Base-by-base conservation (phyloP, 2,329 filamentous ascomycete genomes). In the Thermomyces lanuginosus region DNA sequence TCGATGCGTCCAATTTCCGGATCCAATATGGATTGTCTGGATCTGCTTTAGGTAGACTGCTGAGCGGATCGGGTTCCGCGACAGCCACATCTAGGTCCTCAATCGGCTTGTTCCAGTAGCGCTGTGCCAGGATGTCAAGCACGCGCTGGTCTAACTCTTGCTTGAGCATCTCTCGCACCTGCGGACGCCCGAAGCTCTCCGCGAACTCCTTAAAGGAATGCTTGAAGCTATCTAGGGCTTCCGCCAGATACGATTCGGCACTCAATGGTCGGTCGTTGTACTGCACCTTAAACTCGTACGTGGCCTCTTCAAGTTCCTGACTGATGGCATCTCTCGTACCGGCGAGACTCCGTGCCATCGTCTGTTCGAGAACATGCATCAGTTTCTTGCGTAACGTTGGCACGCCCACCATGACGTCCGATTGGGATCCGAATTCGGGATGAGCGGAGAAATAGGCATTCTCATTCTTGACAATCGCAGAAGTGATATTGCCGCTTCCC, bases 271-370 rank as follows among this genome's bases (percentile, higher is more conserved):
- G 74, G 49, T 98, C 89, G 45, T 98, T 98, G 58, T 98, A 98
- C 51, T 98, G 91, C 4, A 98, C 89, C 51, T 98, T 98, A 64
- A 92, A 98, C 53, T 98, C 86, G 46, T 98, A 98, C 0, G 81
- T 86, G 3, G 89, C 84, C 54, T 98, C 89, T 44, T 93, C 86
- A 0, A 98, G 69, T 51, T 98, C 89, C 48, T 92, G 82, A 35
- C 77, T 76, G 38, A 98, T 93, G 6, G 83, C 82, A 46, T 93
- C 82, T 41, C 79, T 80, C 3, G 89, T 98, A 29, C 72, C 73
- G 41, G 89, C 79, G 29, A 98, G 63, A 43, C 81, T 92, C 17
- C 80, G 72, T 15, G 86, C 86, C 91, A 98, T 98, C 3, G 83
- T 93, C 45, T 92, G 79, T 51, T 98, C 89, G 19, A 98, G 66